Conservation (phyloP, 192 early-diverging fungal species). For the Backusella australiensis region DNA sequence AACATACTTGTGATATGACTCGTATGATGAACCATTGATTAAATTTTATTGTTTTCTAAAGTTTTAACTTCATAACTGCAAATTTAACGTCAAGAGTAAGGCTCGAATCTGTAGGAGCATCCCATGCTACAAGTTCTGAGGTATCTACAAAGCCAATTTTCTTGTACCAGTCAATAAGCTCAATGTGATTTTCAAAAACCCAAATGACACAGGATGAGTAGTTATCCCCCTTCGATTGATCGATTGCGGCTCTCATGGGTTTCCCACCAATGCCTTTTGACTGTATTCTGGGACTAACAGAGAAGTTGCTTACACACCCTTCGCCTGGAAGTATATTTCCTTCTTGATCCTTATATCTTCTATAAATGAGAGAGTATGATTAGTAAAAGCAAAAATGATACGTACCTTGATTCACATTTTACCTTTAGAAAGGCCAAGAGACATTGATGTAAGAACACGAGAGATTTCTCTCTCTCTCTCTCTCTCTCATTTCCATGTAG, state of each 20-base stretch:
- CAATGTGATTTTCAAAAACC: constrained; percentile 39
- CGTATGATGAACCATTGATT: not conserved
- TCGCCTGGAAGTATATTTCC: constrained; percentile 23
- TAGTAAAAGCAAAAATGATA: too few species aligned
- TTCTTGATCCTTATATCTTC: constrained; percentile 6
- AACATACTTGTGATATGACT: not conserved
- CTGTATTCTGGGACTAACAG: constrained; percentile 40
- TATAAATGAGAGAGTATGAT: too few species aligned
- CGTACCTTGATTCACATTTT: too few species aligned
- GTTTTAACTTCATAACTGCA: not conserved
- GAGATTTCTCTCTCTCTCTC: not conserved
- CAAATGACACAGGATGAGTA: constrained; percentile 32
- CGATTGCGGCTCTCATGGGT: constrained; percentile 32
- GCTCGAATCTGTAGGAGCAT: not conserved
- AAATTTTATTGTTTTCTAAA: not conserved
- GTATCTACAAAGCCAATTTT: constrained; percentile 44
- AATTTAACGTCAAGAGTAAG: not conserved
- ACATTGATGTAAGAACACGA: not conserved
- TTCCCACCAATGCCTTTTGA: constrained; percentile 49
- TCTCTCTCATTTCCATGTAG: not conserved
- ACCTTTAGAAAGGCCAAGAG: too few species aligned
- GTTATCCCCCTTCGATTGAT: constrained; percentile 18
- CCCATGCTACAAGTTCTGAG: constrained; percentile 33
- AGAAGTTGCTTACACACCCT: constrained; percentile 40
- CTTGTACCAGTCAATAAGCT: constrained; percentile 45